These are phyloP conservation scores for Tetrahymena elliotti DNA, from an alignment of 73 alveolate species.

Conservation along the genomic window DNA sequence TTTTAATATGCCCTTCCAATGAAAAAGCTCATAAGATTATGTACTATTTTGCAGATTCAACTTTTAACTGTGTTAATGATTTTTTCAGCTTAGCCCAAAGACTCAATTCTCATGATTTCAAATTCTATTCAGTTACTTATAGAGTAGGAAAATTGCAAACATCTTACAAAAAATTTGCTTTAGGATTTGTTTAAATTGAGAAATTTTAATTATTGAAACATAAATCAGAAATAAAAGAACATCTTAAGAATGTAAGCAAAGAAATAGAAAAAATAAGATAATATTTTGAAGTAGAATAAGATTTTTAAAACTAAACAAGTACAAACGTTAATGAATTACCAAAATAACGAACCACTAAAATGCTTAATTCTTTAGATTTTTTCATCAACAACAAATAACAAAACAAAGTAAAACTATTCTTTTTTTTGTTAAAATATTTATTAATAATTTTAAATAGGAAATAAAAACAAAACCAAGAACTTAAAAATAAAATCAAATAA, in stretches of 20 bases:
- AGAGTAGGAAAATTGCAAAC: neutral
- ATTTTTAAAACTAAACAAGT: neutral
- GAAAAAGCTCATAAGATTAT: neutral
- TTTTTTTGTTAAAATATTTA: too few species aligned
- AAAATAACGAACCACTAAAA: neutral
- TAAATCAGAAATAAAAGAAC: neutral
- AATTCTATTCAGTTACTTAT: neutral
- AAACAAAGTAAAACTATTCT: neutral
- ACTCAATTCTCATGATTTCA: neutral
- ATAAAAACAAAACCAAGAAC: neutral
- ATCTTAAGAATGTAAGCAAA: neutral
- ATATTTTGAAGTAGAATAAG: neutral
- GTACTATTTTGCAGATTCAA: neutral
- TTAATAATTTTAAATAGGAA: neutral
- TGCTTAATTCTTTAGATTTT: neutral
- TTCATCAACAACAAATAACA: neutral
- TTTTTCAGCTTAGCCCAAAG: neutral
- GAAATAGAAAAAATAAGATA: neutral
- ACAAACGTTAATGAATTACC: neutral
- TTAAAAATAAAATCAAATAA: too few species aligned
- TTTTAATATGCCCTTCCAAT: neutral
- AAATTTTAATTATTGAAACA: neutral
- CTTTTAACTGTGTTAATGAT: neutral
- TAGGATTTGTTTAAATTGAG: neutral
- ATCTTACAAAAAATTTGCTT: neutral